phyloP scores from a whole-genome alignment of 257 asterid genomes.

The Solanum sejunctum region DNA sequence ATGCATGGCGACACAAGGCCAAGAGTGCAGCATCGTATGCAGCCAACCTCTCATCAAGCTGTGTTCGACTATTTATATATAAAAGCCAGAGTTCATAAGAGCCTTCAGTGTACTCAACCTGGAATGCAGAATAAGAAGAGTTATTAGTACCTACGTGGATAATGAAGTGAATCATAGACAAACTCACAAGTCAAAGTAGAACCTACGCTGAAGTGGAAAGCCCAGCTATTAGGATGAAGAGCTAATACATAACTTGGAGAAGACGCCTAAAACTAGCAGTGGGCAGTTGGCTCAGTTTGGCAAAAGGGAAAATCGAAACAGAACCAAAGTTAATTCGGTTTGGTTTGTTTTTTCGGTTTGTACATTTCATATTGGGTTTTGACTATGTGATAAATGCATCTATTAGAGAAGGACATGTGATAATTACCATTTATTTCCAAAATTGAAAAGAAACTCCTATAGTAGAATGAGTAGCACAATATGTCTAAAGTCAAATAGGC shows the following conservation, averaged over 20 bases:
- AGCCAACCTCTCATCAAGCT: conserved; percentile 24
- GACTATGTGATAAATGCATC: too few relatives aligned
- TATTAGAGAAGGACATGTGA: neutral
- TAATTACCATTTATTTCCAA: neutral
- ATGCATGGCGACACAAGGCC: conserved; percentile 13
- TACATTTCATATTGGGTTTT: neutral
- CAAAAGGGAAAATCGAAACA: neutral
- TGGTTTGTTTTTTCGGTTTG: neutral
- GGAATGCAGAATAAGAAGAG: neutral
- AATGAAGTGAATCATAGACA: neutral
- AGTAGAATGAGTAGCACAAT: neutral
- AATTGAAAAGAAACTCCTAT: neutral
- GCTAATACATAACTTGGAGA: neutral
- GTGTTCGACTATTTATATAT: conserved; percentile 28
- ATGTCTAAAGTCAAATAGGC: neutral
- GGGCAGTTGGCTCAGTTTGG: neutral
- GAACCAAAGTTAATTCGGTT: neutral
- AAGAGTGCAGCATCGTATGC: conserved; percentile 33
- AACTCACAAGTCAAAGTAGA: neutral
- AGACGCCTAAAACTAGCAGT: neutral
- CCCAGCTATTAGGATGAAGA: neutral
- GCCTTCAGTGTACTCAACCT: conserved; percentile 21
- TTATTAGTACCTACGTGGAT: neutral
- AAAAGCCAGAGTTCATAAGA: conserved; percentile 41
- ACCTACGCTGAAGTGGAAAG: neutral